Base-by-base conservation (phyloP, 352 stramenopile genomes). In the Detonula confervacea region DNA sequence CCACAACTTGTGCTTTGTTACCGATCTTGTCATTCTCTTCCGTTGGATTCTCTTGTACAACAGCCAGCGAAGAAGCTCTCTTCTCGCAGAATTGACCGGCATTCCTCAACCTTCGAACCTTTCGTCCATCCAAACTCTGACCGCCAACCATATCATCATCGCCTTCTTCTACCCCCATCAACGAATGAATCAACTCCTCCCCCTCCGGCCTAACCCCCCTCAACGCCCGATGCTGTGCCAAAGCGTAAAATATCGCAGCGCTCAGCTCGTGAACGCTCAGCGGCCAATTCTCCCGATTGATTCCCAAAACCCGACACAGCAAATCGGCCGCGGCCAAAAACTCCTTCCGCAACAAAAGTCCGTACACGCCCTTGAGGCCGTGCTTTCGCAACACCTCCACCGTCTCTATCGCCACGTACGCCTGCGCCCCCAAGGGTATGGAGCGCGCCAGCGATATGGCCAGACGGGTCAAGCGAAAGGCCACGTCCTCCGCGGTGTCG, bases 211-310 rank as follows among this genome's bases (percentile, higher is more conserved):
- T 70, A 14, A 94, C 30, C 14, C 92, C 92, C 35, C 91, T 71
- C 73, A 94, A 86, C 8, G 90, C 90, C 20, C 91, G 76, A 71
- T 93, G 87, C 63, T 94, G 85, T 9, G 90, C 91, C 14, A 96
- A 76, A 46, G 93, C 89, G 84, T 96, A 96, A 73, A 95, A 96
- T 73, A 96, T 95, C 29, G 92, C 92, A 46, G 91, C 92, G 64
- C 87, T 95, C 22, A 96, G 67, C 75, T 95, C 91, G 76, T 95
- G 90, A 0, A 94, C 90, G 33, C 78, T 90, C 25, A 95, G 56
- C 4, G 90, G 91, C 89, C 89, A 95, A 52, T 80, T 78, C 33
- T 82, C 79, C 55, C 86, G 86, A 57, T 94, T 90, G 42, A 94
- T 92, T 1, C 89, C 90, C 8, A 92, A 80, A 5, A 93, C 87